Base-by-base conservation (phyloP, 2,329 filamentous ascomycete genomes). In the Xylariaceae sp. region DNA sequence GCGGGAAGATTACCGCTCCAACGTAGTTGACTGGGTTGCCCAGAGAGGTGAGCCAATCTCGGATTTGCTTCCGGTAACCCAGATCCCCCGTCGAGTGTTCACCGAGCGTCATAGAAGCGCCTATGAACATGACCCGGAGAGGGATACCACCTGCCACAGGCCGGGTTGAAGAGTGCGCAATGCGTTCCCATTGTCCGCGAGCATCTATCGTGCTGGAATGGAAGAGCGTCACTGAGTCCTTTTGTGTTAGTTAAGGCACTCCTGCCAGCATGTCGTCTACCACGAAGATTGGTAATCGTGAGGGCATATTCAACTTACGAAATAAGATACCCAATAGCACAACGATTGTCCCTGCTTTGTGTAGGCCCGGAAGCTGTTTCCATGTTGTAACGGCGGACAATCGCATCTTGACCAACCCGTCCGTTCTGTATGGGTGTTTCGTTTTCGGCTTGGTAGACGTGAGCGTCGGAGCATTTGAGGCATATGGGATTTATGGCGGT, bases 101-200 rank as follows among this genome's bases (percentile, higher is more conserved):
- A 52, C 66, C 66, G 29, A 67, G 61, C 9, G 64, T 66, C 65
- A 68, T 67, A 18, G 66, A 68, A 23, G 66, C 66, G 42, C 66
- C 66, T 44, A 68, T 67, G 49, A 65, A 65, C 66, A 68, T 68
- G 23, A 68, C 61, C 12, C 66, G 64, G 12, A 68, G 59, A 19
- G 66, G 66, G 10, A 67, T 66, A 21, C 65, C 66, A 29, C 66
- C 60, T 2, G 61, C 65, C 21, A 62, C 32, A 64, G 64, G 54
- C 55, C 59, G 53, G 48, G 43, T 32, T 45, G 50, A 52, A 40
- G 57, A 48, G 3, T 59, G 56, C 16, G 64, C 62, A 29, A 68
- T 55, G 45, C 63, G 66, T 21, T 65, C 62, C 66, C 66, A 68
- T 43, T 60, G 58, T 45, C 61, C 50, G 44, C 66, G 62, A 40